Base-by-base conservation (phyloP, 805 yeast genomes). In the Sugiyamaella floridensis region DNA sequence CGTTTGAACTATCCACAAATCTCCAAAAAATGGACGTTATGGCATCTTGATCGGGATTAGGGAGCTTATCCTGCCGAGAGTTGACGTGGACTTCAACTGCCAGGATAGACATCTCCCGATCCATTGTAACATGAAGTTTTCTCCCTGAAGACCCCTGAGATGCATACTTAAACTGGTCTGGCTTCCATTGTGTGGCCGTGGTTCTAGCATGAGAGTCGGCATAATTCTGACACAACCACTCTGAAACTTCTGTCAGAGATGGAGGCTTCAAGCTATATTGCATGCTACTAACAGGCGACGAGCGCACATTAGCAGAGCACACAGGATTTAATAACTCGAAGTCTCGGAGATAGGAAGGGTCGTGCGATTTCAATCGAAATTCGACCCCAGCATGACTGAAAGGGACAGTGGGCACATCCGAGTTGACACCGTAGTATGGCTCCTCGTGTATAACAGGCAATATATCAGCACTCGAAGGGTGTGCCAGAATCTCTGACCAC, bases 361-460 rank as follows among this genome's bases (percentile, higher is more conserved):
- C 71, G 2, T 65, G 59, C 0, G 81, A 76, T 11, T 67, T 65
- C 1, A 86, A 66, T 1, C 67, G 69, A 55, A 82, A 81, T 57
- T 77, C 79, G 55, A 76, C 80, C 5, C 89, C 90, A 0, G 90
- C 90, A 67, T 80, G 83, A 0, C 78, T 67, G 51, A 84, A 77
- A 0, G 92, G 83, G 10, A 67, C 65, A 5, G 66, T 60, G 1
- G 79, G 83, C 6, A 77, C 69, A 58, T 87, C 90, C 1, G 66
- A 60, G 0, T 71, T 59, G 14, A 76, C 73, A 26, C 82, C 76
- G 59, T 80, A 90, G 58, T 69, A 80, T 0, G 97, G 95, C 56
- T 79, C 85, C 1, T 60, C 53, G 62, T 85, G 83, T 12, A 80
- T 75, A 12, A 79, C 67, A 56, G 76, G 73, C 2, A 85, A 75